Evolutionary conservation across 2,329 filamentous ascomycete species (phyloP).

Genomic region (Colletotrichum sp.): DNA sequence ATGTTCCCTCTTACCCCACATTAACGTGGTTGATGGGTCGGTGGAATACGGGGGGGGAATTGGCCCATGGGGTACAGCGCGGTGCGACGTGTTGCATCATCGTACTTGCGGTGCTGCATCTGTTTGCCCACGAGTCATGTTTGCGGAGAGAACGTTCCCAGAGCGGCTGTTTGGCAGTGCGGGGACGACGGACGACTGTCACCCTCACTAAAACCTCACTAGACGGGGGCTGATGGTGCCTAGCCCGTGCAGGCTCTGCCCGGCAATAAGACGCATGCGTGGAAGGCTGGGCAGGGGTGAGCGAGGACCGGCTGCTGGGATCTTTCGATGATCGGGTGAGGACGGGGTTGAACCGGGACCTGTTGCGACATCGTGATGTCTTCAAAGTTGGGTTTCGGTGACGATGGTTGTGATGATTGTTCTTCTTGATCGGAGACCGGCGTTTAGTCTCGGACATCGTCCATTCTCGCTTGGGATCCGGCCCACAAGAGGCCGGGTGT

Average conservation of each 20-base stretch:
- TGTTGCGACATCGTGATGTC: not conserved
- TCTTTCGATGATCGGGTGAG: constrained; percentile 15
- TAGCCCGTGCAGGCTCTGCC: not conserved
- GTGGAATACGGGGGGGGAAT: not conserved
- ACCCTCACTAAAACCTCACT: not conserved
- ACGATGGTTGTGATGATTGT: not conserved
- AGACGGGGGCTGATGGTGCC: not conserved
- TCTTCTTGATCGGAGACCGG: not conserved
- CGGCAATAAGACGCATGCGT: not conserved
- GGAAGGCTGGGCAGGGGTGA: not conserved
- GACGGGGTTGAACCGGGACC: not conserved
- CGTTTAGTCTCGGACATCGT: not conserved
- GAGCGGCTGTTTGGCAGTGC: not conserved
- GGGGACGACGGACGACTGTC: constrained; percentile 15
- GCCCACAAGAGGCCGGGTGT: not conserved
- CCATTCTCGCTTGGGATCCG: not conserved
- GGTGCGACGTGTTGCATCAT: constrained; percentile 9
- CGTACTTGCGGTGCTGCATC: not conserved
- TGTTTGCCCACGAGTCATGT: constrained; percentile 1
- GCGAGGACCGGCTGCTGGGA: not conserved
- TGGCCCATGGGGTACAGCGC: constrained; percentile 12
- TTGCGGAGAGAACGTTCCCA: not conserved
- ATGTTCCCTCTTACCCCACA: constrained; percentile 4
- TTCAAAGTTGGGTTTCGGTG: not conserved
- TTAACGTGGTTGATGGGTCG: constrained; percentile 3